phyloP scores from a whole-genome alignment of 345 rosid genomes.

The Jatropha curcas region DNA sequence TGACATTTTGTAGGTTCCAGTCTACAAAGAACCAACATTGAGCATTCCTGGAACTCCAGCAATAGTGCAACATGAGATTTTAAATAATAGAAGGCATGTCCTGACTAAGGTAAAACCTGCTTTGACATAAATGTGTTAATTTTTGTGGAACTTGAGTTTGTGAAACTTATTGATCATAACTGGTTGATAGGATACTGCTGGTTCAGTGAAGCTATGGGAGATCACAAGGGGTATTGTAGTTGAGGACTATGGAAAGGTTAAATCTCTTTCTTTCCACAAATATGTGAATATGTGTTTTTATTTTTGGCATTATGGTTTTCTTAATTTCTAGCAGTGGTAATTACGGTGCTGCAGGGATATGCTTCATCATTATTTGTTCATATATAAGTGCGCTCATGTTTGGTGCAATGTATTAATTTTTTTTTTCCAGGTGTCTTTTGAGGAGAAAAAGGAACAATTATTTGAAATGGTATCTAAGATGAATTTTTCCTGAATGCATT shows the following conservation, averaged over 20 bases:
- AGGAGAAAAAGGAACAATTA: slow-evolving; percentile 83
- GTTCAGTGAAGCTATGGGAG: slow-evolving; percentile 97
- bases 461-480: slow-evolving; percentile 79
- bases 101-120: slow-evolving; percentile 73
- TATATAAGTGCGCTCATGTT: slow-evolving; percentile 9
- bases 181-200: slow-evolving; percentile 74
- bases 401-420: slow-evolving; percentile 1
- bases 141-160: not conserved
- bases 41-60: slow-evolving; percentile 84
- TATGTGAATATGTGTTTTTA: not conserved
- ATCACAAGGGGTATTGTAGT: slow-evolving; percentile 80
- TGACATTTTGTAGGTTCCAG: slow-evolving; percentile 63
- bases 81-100: slow-evolving; percentile 93
- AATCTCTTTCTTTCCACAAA: not conserved
- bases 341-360: not conserved
- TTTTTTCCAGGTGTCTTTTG: slow-evolving; percentile 70
- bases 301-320: not conserved
- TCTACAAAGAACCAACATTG: slow-evolving; percentile 72
- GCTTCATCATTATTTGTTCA: not conserved
- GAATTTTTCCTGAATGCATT: slow-evolving; percentile 9
- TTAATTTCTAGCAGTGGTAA: not conserved
- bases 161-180: slow-evolving; percentile 23
- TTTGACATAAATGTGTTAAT: slow-evolving; percentile 14
- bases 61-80: slow-evolving; percentile 90
- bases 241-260: slow-evolving; percentile 91